These are phyloP conservation scores for Albugo candida DNA, from an alignment of 352 stramenopile genomes.

Conservation along the genomic window DNA sequence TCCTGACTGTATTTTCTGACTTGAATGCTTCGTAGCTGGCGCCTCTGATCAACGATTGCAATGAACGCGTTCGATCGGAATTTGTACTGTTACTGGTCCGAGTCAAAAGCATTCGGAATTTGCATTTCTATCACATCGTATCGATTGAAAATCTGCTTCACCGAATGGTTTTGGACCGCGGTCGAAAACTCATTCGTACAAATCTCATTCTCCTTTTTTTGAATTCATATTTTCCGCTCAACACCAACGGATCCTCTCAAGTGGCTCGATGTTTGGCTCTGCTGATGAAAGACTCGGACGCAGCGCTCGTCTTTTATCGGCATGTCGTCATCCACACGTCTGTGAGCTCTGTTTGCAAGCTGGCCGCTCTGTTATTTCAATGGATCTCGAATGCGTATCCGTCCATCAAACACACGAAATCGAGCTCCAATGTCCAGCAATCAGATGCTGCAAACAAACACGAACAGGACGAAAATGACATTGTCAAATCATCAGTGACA, in stretches of 20 bases:
- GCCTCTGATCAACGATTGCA: conserved; percentile 64
- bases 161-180: conserved; percentile 47
- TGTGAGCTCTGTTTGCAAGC: conserved; percentile 64
- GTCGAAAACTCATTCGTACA: conserved; percentile 32
- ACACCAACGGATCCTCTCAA: conserved; percentile 55
- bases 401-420: conserved; percentile 15
- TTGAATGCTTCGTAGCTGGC: conserved; percentile 21
- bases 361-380: conserved; percentile 47
- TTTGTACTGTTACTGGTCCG: conserved; percentile 59
- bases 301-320: conserved; percentile 66
- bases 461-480: conserved; percentile 37
- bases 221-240: conserved; percentile 78
- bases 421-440: conserved; percentile 21
- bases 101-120: conserved; percentile 73
- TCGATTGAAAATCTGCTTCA: conserved; percentile 52
- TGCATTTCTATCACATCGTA: conserved; percentile 78
- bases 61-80: conserved; percentile 62
- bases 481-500: conserved; percentile 33
- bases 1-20: background rate
- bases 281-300: conserved; percentile 64
- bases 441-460: conserved; percentile 43
- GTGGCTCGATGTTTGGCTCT: conserved; percentile 58
- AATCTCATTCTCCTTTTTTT: conserved; percentile 65
- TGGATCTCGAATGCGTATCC: conserved; percentile 22
- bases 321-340: conserved; percentile 56